Conservation (phyloP, 2,329 filamentous ascomycete genomes). For the Fusarium mundagurra region DNA sequence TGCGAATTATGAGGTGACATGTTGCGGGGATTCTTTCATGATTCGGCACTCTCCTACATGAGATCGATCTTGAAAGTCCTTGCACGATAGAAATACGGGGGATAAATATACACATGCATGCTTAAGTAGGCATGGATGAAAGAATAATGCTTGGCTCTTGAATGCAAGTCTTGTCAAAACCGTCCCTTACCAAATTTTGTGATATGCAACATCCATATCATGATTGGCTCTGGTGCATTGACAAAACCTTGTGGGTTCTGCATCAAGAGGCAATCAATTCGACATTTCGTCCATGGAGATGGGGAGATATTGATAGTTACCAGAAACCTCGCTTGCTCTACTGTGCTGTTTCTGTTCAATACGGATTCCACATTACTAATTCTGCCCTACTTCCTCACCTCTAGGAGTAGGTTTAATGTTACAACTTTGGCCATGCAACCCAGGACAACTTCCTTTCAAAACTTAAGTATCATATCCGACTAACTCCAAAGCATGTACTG, state of each 20-base stretch:
- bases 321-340: neutral
- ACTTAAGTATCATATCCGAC: neutral
- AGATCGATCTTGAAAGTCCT: slow-evolving; percentile 15
- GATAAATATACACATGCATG: neutral
- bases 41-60: slow-evolving; percentile 17
- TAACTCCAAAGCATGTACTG: neutral
- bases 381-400: neutral
- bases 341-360: neutral
- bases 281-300: neutral
- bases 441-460: neutral
- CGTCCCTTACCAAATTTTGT: neutral
- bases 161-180: neutral
- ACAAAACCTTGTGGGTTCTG: neutral
- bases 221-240: neutral
- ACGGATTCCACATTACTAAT: neutral
- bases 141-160: neutral
- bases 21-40: slow-evolving; percentile 31
- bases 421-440: neutral
- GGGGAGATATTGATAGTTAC: neutral
- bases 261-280: neutral
- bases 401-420: neutral
- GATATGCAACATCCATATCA: neutral
- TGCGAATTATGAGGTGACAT: slow-evolving; percentile 42
- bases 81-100: neutral
- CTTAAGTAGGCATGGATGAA: neutral